These are phyloP conservation scores for Aspergillus biplanus DNA, from an alignment of 495 filamentous ascomycete species.

Conservation along the genomic window DNA sequence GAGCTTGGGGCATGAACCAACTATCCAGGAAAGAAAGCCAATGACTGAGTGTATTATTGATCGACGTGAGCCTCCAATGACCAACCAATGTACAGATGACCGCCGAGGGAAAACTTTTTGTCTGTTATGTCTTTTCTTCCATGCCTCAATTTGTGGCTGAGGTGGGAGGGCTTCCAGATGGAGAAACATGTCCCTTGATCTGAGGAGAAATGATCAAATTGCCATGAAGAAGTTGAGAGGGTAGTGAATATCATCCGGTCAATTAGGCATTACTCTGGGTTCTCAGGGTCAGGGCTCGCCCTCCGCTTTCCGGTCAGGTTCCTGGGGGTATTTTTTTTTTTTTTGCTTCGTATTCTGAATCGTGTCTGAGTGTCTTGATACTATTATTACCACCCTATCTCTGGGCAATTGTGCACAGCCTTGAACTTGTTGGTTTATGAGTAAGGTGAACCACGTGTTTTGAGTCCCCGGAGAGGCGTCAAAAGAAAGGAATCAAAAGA, in stretches of 20 bases:
- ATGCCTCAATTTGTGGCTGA: not conserved
- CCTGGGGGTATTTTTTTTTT: not conserved
- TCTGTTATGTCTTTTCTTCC: too few relatives aligned
- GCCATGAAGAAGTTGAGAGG: too few relatives aligned
- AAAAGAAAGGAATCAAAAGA: not conserved
- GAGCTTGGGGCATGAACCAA: conserved; percentile 6
- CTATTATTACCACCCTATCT: not conserved
- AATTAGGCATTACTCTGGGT: not conserved
- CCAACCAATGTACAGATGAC: not conserved
- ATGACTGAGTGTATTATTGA: not conserved
- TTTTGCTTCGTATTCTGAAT: not conserved
- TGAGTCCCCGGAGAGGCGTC: not conserved
- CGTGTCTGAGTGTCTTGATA: not conserved
- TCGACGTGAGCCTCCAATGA: not conserved
- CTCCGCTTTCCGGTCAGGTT: not conserved
- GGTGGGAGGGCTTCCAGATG: not conserved
- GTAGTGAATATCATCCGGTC: too few relatives aligned
- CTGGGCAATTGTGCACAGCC: conserved; percentile 15
- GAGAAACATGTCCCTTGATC: not conserved
- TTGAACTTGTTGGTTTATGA: conserved; percentile 8
- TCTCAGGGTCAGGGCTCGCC: not conserved
- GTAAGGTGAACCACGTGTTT: conserved; percentile 14
- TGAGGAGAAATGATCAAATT: too few relatives aligned
- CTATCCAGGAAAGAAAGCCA: not conserved
- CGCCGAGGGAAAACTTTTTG: not conserved